These are phyloP conservation scores for Dichotomocladium elegans DNA, from an alignment of 371 early-diverging fungal genomes.

Conservation along the genomic window DNA sequence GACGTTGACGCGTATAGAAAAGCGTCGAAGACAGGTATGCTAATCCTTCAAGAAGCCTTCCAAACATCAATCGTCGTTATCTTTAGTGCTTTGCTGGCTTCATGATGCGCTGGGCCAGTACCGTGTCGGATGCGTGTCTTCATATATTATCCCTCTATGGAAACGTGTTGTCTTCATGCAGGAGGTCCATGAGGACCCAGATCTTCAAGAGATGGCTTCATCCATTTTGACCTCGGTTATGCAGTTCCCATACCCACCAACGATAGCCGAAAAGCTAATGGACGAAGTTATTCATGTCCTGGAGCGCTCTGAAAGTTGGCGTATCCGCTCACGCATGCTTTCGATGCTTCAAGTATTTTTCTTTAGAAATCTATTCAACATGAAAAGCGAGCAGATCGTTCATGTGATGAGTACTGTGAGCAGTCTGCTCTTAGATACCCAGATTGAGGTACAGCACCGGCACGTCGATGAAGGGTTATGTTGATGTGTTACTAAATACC, in stretches of 20 bases:
- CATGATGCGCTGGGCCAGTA: slow-evolving; percentile 50
- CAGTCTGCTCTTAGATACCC: slow-evolving; percentile 64
- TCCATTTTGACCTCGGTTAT: slow-evolving; percentile 49
- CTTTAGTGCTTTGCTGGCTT: slow-evolving; percentile 64
- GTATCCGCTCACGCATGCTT: slow-evolving; percentile 64
- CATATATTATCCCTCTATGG: slow-evolving; percentile 50
- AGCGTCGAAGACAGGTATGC: slow-evolving; percentile 68
- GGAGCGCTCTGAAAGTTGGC: slow-evolving; percentile 67
- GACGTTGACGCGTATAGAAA: slow-evolving; percentile 60
- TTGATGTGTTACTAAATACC: background rate
- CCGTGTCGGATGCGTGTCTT: slow-evolving; percentile 51
- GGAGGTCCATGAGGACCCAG: slow-evolving; percentile 72
- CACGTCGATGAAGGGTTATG: too few species aligned
- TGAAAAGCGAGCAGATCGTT: slow-evolving; percentile 47
- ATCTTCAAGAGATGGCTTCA: slow-evolving; percentile 61
- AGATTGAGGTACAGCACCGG: slow-evolving; percentile 81
- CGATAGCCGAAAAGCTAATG: slow-evolving; percentile 45
- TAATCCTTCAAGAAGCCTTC: background rate
- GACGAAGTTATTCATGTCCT: slow-evolving; percentile 54
- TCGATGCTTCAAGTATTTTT: slow-evolving; percentile 77
- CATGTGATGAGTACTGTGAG: slow-evolving; percentile 64
- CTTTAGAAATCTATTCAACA: slow-evolving; percentile 67
- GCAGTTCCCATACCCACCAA: slow-evolving; percentile 53
- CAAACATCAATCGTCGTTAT: background rate
- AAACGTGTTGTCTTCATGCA: slow-evolving; percentile 69